phyloP scores from a whole-genome alignment of 78 protist genomes.

The Trichosphaerium sp. region DNA sequence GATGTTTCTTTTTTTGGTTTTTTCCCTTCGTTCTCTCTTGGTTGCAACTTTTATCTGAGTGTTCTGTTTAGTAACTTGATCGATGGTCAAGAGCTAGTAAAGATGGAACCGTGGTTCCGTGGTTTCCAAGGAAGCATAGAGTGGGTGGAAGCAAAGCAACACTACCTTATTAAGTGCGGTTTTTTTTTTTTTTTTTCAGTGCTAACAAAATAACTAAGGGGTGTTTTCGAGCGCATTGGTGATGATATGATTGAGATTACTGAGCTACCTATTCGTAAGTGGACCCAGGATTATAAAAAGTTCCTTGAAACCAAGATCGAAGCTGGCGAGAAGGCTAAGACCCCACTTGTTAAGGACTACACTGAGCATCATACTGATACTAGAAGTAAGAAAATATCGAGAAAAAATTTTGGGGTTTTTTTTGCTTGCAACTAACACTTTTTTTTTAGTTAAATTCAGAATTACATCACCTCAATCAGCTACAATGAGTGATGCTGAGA shows the following conservation, averaged over 20 bases:
- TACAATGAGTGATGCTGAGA: background rate
- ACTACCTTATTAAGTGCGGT: background rate
- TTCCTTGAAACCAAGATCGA: conserved; percentile 1
- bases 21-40: background rate
- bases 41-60: background rate
- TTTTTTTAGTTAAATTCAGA: no score
- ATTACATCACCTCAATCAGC: conserved; percentile 9
- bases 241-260: conserved; percentile 18
- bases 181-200: background rate
- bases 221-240: no score
- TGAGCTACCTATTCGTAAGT: conserved; percentile 58
- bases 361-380: conserved; percentile 81
- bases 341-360: conserved; percentile 41
- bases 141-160: background rate
- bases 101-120: conserved; percentile 87
- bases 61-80: conserved; percentile 11
- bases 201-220: background rate
- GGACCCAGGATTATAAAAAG: conserved; percentile 79
- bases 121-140: conserved; percentile 69
- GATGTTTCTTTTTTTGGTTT: background rate
- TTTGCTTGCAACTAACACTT: no score
- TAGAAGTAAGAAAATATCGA: no score
- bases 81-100: conserved; percentile 22
- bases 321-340: background rate
- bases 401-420: no score